Evolutionary conservation across 352 stramenopile species (phyloP).

Genomic region (Globisporangium splendens): DNA sequence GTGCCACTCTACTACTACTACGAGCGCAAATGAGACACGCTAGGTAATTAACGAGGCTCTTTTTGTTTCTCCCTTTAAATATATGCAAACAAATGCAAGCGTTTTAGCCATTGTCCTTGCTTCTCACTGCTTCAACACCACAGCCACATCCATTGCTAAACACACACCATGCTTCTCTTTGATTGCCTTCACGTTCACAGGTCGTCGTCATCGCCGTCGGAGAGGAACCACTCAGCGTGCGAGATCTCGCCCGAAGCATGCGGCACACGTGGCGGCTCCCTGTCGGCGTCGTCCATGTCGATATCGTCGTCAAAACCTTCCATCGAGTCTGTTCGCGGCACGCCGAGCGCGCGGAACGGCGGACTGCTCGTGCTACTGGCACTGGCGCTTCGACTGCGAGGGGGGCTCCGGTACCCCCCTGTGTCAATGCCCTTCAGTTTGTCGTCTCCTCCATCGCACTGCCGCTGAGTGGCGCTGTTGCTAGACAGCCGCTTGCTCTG

Average conservation of each 20-base stretch:
- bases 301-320: conserved; percentile 30
- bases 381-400: conserved; percentile 25
- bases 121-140: no score
- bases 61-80: not conserved
- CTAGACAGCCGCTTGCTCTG: conserved; percentile 17
- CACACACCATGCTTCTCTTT: no score
- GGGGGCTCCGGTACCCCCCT: conserved; percentile 9
- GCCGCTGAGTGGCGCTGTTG: not conserved
- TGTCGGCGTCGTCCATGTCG: conserved; percentile 39
- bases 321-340: conserved; percentile 27
- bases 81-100: no score
- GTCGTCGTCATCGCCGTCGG: conserved; percentile 3
- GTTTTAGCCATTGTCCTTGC: no score
- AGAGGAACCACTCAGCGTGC: conserved; percentile 47
- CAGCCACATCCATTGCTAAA: no score
- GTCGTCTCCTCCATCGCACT: conserved; percentile 11
- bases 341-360: conserved; percentile 31
- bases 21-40: conserved; percentile 4
- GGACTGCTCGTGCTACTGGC: conserved; percentile 25
- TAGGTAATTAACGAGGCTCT: no score
- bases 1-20: conserved; percentile 10
- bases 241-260: conserved; percentile 37
- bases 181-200: not conserved
- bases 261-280: conserved; percentile 7
- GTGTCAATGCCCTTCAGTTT: not conserved